Evolutionary conservation across 176 grass and related monocot genomes (phyloP).

Genomic region (Calamus simplicifolius): DNA sequence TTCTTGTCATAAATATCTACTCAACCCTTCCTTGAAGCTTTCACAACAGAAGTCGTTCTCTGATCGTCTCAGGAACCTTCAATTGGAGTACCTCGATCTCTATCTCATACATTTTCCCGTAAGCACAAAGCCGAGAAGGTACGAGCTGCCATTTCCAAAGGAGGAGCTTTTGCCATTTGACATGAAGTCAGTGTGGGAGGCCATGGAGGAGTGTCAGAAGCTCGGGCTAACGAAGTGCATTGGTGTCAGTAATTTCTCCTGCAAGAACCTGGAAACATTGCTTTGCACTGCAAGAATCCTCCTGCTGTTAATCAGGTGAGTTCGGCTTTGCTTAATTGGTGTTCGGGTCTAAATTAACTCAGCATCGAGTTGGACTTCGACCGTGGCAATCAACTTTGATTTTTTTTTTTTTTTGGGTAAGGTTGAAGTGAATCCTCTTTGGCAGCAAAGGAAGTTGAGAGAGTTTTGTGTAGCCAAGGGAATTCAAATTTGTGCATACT

Average conservation of each 20-base stretch:
- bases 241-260: constrained; percentile 53
- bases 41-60: too few species aligned
- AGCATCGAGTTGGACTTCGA: too few species aligned
- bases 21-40: too few species aligned
- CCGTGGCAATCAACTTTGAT: too few species aligned
- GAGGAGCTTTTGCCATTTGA: constrained; percentile 41
- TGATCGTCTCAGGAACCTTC: too few species aligned
- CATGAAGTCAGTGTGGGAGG: constrained; percentile 39
- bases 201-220: constrained; percentile 56
- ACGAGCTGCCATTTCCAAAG: constrained; percentile 16
- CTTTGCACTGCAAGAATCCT: constrained; percentile 35
- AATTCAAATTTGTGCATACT: constrained; percentile 67
- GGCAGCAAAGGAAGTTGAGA: constrained; percentile 70
- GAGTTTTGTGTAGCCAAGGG: constrained; percentile 44
- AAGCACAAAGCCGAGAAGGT: too few species aligned
- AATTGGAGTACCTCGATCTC: too few species aligned
- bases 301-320: constrained; percentile 41
- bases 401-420: constrained; percentile 2
- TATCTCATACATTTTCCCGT: too few species aligned
- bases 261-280: constrained; percentile 36
- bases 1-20: too few species aligned
- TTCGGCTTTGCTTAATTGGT: neutral
- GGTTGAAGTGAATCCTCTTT: constrained; percentile 70
- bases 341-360: too few species aligned
- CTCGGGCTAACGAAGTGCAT: constrained; percentile 47